Conservation (phyloP, 1,284 basidiomycete genomes). For the Filobasidium uniguttulatum region DNA sequence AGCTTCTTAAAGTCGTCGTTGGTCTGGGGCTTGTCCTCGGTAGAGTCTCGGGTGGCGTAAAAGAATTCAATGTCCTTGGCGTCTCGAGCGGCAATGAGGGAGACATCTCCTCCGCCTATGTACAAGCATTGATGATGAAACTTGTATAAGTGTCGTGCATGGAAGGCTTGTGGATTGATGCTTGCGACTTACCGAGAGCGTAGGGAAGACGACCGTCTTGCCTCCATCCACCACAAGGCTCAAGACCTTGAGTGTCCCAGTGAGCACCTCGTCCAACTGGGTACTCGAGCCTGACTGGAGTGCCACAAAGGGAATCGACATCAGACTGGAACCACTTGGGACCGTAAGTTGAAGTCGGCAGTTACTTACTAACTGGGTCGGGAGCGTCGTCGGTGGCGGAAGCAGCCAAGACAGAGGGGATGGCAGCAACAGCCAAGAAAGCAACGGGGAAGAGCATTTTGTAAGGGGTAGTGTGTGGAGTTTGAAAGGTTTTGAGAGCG, state of each 20-base stretch:
- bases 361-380: too few species aligned
- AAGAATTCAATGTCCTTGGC: conserved; percentile 1
- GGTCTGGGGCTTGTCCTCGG: conserved; percentile 4
- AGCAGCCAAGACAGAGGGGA: too few species aligned
- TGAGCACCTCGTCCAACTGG: neutral
- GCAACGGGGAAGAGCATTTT: too few species aligned
- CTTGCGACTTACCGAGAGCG: conserved; percentile 1
- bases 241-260: neutral
- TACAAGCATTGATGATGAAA: neutral
- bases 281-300: neutral
- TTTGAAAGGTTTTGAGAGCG: too few species aligned
- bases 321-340: too few species aligned
- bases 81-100: conserved; percentile 2
- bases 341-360: too few species aligned
- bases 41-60: conserved; percentile 10
- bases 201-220: conserved; percentile 7
- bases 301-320: too few species aligned
- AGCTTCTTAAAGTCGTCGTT: conserved; percentile 5
- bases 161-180: neutral
- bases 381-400: too few species aligned
- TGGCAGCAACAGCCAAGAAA: too few species aligned
- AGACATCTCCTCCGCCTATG: conserved; percentile 3
- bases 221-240: conserved; percentile 10
- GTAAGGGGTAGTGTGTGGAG: too few species aligned
- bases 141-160: neutral